Base-by-base conservation (phyloP, 495 filamentous ascomycete genomes). In the Talaromyces stipitatus region DNA sequence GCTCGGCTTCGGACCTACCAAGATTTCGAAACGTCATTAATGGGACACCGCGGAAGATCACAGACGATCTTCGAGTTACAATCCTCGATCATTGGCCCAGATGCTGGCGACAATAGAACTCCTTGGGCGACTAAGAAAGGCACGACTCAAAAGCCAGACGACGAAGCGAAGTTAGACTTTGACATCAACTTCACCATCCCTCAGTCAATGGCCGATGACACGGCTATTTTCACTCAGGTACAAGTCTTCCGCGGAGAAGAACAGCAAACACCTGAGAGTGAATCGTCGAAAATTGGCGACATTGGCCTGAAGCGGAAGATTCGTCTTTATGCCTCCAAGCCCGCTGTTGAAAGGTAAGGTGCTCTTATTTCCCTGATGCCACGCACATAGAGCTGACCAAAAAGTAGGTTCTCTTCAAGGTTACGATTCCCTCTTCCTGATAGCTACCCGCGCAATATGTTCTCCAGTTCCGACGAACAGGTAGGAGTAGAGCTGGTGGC, bases 41-140 rank as follows among this genome's bases (percentile, higher is more conserved):
- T 90, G 45, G 77, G 85, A 10, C 88, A 88, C 46, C 70, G 74
- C 62, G 90, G 88, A 4, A 90, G 88, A 4, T 87, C 84, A 57
- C 90, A 92, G 63, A 88, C 77, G 45, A 88, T 96, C 38, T 91
- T 87, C 20, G 87, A 86, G 52, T 71, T 95, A 28, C 82, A 85
- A 57, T 73, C 82, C 16, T 78, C 76, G 20, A 64, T 82, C 30
- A 69, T 74, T 50, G n/a, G 60, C 50, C 32, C 62, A n/a, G 28
- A 36, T 14, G 41, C 14, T 63, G 54, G 24, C 33, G 52, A 24
- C 45, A 69, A 54, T n/a, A 30, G 56, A 45, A 48, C 45, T 30
- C 46, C 54, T 5, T 50, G 38, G 47, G 58, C 30, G 3, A 46
- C 33, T 9, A 33, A 56, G n/a, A 27, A 57, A 9, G 22, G 45